A percentile compares a stretch with the other conserved stretches of the same genome.
Conservation (phyloP, 768 basidiomycete genomes). For the Boletus patriciae region DNA sequence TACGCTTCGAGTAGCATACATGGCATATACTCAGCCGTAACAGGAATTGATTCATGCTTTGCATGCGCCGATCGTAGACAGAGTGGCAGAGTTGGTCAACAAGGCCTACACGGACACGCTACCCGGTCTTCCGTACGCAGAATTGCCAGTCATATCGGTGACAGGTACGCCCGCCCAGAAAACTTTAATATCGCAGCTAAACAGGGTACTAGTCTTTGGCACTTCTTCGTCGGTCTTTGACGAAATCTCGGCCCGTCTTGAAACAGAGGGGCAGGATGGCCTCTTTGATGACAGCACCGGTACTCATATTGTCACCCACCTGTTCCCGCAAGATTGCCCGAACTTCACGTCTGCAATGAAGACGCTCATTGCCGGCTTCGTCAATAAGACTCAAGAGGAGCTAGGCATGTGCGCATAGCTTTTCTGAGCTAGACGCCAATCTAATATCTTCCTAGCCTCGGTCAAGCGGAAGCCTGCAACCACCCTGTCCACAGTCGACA, state of each 20-base stretch:
- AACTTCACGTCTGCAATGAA: constrained; percentile 57
- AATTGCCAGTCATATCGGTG: constrained; percentile 60
- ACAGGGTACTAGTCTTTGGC: constrained; percentile 39
- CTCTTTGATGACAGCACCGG: constrained; percentile 21
- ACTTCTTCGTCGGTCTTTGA: constrained; percentile 49
- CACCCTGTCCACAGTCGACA: constrained; percentile 62
- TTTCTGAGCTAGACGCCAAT: neutral
- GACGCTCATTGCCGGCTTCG: constrained; percentile 52
- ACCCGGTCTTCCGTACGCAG: constrained; percentile 56
- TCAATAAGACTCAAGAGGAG: constrained; percentile 38
- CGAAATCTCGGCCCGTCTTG: constrained; percentile 41
- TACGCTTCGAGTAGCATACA: constrained; percentile 28
- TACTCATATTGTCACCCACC: constrained; percentile 42
- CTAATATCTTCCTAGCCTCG: constrained; percentile 25
- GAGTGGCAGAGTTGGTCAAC: constrained; percentile 44
- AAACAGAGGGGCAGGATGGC: constrained; percentile 25
- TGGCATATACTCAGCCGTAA: neutral
- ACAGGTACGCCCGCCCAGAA: constrained; percentile 41
- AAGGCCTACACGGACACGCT: constrained; percentile 46
- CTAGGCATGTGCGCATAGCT: constrained; percentile 28
- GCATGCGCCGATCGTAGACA: constrained; percentile 48
- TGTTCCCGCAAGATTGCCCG: constrained; percentile 58
- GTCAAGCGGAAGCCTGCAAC: constrained; percentile 47
- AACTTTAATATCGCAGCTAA: constrained; percentile 3
- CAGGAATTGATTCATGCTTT: constrained; percentile 50